Base-by-base conservation (phyloP, 2,329 filamentous ascomycete genomes). In the Falciphora oryzae region DNA sequence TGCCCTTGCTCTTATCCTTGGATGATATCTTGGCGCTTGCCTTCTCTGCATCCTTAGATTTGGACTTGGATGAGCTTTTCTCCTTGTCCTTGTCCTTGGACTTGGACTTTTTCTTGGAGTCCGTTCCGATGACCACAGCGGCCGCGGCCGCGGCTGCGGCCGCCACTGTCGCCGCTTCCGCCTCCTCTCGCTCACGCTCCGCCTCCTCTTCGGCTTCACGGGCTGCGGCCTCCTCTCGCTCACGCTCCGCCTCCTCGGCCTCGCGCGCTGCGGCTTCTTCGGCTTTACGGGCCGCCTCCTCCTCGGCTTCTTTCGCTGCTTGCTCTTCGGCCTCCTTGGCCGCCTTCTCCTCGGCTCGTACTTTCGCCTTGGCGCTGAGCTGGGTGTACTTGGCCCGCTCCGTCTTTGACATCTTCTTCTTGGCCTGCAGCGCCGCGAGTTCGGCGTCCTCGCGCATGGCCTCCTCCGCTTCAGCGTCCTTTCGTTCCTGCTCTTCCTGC, bases 101-200 rank as follows among this genome's bases (percentile, higher is more conserved):
- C 71, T 80, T 81, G 32, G 76, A 74, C 69, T 80, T 81, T 68
- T 77, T 78, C 66, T 77, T 76, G 57, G 75, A 53, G 18, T 53
- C 44, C 1, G 44, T 11, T 25, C 44, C 44, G n/a, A 53, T 53
- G 22, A n/a, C 44, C 44, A 53, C 22, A 25, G 44, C 69, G 1
- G 70, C 70, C 25, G 71, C 73, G 32, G 67, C 65, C 38, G 64
- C 67, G 56, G 59, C 70, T 63, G 44, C 65, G 16, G 66, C 69
- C 3, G 56, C 65, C 65, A 75, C 75, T 3, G 72, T 72, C 61
- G 63, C 61, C 16, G 57, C 67, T 22, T 63, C 66, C 14, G 62
- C 64, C 61, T 75, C 72, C 64, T 73, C 67, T 38, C 68, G 69
- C 64, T 74, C 70, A 27, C 69, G 70, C 62, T 71, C 69, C 38